Evolutionary conservation across 345 rosid species (phyloP), one percentile per base, ranked within the genome.

Genomic region (Rhizophora mangle): DNA sequence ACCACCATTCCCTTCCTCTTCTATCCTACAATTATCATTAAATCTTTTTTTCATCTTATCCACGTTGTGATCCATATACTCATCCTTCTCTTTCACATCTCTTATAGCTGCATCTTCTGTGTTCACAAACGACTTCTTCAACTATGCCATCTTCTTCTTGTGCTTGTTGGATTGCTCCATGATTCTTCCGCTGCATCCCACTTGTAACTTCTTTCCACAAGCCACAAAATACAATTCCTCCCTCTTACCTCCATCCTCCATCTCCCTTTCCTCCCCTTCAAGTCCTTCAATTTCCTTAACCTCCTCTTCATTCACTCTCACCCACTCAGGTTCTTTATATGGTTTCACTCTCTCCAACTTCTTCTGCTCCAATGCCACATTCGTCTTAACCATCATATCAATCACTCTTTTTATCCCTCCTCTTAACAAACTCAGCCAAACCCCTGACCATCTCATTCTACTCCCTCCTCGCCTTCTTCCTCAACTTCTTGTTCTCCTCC

Each of bases 91-190:
- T 59, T 61, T 68, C n/a, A 74, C 63, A 22, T 43, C 83, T 46
- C 55, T 82, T 2, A 70, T 60, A 57, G 11, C 18, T 27, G 67
- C 72, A 3, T 69, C 84, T 10, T 88, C 94, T 60, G 82, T 84
- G 20, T 85, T 81, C 56, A 55, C 75, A 70, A 87, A 86, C 0
- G 85, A 67, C 59, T 88, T 85, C 80, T 88, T 86, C 82, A 91
- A 85, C 77, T 86, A 81, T 0, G 87, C 97, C 55, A 95, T 88
- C 82, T 84, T 89, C 85, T 95, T 96, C 84, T 83, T 88, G 21
- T 95, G 99, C 88, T 95, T 95, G 86, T 88, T 90, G 0, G 98
- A 95, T 84, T 90, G 97, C 81, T 95, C 98, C 98, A 8, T 95
- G 97, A 82, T 92, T 92, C 81, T 85, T 85, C 97, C 97, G 92